Evolutionary conservation across 306 rosid genomes (phyloP).

Genomic region (Begonia peltatifolia): DNA sequence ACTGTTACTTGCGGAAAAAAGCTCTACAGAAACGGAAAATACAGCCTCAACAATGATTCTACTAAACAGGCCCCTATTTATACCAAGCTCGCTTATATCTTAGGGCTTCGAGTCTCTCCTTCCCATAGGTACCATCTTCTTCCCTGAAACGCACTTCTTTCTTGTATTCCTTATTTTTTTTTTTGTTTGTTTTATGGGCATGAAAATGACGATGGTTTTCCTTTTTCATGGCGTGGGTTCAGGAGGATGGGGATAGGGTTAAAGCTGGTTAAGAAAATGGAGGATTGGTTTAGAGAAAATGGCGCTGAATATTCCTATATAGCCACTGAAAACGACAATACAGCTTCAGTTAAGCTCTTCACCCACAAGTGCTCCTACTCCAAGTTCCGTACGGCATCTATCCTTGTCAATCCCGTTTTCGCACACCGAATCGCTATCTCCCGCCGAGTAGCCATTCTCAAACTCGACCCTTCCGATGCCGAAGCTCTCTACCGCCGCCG

Average conservation of each 20-base stretch:
- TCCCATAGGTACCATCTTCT: slow-evolving; percentile 26
- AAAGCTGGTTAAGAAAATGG: slow-evolving; percentile 39
- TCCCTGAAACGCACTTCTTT: neutral
- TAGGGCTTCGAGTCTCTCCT: slow-evolving; percentile 68
- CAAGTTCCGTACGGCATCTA: slow-evolving; percentile 59
- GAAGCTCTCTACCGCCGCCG: slow-evolving; percentile 41
- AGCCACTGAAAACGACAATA: slow-evolving; percentile 62
- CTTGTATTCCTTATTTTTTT: neutral
- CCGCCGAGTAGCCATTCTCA: slow-evolving; percentile 21
- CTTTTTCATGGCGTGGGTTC: slow-evolving; percentile 1
- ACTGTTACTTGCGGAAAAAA: slow-evolving; percentile 48
- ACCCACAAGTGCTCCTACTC: slow-evolving; percentile 52
- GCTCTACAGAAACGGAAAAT: slow-evolving; percentile 15
- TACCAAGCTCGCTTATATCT: slow-evolving; percentile 52
- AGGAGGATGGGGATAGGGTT: slow-evolving; percentile 67
- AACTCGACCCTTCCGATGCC: slow-evolving; percentile 31
- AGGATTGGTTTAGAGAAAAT: slow-evolving; percentile 50
- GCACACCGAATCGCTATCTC: slow-evolving; percentile 31
- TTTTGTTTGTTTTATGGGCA: neutral
- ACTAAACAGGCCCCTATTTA: slow-evolving; percentile 24
- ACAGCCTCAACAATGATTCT: slow-evolving; percentile 3
- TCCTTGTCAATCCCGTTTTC: slow-evolving; percentile 64
- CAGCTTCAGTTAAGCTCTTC: slow-evolving; percentile 57
- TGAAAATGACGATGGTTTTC: too few species aligned
- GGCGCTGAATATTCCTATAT: slow-evolving; percentile 70